Conservation (phyloP, 1,284 basidiomycete species). For the Vanrija pseudolonga region DNA sequence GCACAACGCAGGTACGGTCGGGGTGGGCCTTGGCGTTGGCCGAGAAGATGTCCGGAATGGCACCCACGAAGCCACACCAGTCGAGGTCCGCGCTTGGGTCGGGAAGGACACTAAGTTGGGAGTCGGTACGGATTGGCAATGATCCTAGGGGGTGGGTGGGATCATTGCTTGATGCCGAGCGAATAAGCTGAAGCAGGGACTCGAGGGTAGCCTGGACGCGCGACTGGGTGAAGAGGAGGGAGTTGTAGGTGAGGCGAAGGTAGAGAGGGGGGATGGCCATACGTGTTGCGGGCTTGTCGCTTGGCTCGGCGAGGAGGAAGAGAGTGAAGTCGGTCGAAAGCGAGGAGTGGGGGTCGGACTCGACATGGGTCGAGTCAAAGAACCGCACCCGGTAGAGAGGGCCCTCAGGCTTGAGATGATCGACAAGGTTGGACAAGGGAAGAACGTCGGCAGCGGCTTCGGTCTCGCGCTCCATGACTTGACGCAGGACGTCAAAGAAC, state of each 20-base stretch:
- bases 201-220: constrained; percentile 78
- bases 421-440: constrained; percentile 75
- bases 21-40: constrained; percentile 72
- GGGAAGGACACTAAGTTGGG: constrained; percentile 70
- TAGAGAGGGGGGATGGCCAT: constrained; percentile 63
- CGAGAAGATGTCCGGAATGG: constrained; percentile 90
- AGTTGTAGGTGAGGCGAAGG: constrained; percentile 87
- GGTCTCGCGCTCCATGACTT: constrained; percentile 61
- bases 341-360: constrained; percentile 73
- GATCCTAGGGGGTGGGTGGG: constrained; percentile 61
- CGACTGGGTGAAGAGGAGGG: constrained; percentile 79
- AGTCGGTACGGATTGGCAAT: constrained; percentile 72
- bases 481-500: constrained; percentile 81
- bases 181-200: constrained; percentile 76
- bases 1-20: constrained; percentile 75
- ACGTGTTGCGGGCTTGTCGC: constrained; percentile 63
- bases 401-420: constrained; percentile 63
- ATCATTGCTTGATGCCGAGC: constrained; percentile 63
- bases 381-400: constrained; percentile 88
- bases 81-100: constrained; percentile 84
- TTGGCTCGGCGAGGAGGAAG: constrained; percentile 60
- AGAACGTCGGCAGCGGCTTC: constrained; percentile 81
- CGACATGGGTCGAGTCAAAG: constrained; percentile 72
- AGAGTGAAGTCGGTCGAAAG: constrained; percentile 89
- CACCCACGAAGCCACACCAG: constrained; percentile 96